phyloP scores from a whole-genome alignment of 2,329 filamentous ascomycete genomes.

The Teratosphaeria gauchensis region DNA sequence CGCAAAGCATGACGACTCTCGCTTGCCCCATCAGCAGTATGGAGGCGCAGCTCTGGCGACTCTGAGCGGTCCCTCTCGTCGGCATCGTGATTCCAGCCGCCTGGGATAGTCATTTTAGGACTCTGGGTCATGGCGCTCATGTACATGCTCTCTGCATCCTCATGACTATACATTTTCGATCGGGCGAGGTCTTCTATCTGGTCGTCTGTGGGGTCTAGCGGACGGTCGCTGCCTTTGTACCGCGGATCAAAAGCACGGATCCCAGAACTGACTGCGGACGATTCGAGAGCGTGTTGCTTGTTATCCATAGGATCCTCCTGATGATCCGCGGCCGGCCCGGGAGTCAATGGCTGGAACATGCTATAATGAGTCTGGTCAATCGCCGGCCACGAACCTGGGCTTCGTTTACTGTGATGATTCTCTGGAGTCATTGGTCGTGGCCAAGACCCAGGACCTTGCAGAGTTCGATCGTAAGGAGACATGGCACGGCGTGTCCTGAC shows the following conservation, averaged over 20 bases:
- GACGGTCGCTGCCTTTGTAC: background rate
- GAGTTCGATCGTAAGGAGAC: conserved; percentile 16
- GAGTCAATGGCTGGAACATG: conserved; percentile 13
- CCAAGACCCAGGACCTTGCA: conserved; percentile 21
- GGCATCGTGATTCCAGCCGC: conserved; percentile 32
- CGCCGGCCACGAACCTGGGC: conserved; percentile 18
- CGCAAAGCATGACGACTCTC: background rate
- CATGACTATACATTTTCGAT: conserved; percentile 66
- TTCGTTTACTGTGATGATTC: conserved; percentile 7
- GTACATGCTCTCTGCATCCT: conserved; percentile 80
- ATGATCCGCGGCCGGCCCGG: conserved; percentile 2
- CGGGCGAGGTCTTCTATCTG: conserved; percentile 24
- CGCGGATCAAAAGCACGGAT: background rate
- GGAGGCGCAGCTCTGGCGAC: conserved; percentile 9
- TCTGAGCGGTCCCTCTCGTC: conserved; percentile 12
- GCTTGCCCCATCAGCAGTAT: background rate
- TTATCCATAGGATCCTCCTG: conserved; percentile 13
- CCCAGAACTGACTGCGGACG: background rate
- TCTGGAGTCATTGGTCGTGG: conserved; percentile 15
- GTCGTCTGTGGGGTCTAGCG: background rate
- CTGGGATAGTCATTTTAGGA: conserved; percentile 26
- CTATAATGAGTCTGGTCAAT: conserved; percentile 13
- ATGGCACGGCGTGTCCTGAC: conserved; percentile 9
- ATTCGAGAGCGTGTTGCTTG: conserved; percentile 12
- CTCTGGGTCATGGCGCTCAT: conserved; percentile 54